phyloP scores from a whole-genome alignment of 2,329 filamentous ascomycete species.

The Talaromyces sp. region DNA sequence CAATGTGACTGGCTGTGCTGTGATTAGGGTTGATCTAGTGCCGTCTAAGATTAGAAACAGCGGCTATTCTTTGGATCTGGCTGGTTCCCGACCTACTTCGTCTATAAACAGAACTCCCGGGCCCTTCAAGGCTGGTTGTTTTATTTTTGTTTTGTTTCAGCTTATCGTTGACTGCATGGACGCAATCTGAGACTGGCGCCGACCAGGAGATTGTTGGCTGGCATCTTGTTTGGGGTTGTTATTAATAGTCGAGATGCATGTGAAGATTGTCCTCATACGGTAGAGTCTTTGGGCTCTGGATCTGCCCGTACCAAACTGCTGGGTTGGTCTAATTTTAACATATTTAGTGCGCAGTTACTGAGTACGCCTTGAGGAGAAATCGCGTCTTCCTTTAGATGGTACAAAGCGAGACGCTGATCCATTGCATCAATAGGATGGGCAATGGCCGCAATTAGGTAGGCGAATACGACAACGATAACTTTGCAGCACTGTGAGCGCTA shows the following conservation, averaged over 20 bases:
- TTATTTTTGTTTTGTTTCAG: slow-evolving; percentile 4
- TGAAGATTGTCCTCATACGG: background rate
- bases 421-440: too few species aligned
- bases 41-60: slow-evolving; percentile 4
- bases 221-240: background rate
- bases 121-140: background rate
- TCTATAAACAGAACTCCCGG: slow-evolving; percentile 3
- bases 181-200: slow-evolving; percentile 4
- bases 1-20: background rate
- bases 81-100: background rate
- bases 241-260: background rate
- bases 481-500: too few species aligned
- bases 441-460: too few species aligned
- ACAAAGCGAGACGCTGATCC: too few species aligned
- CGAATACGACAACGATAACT: too few species aligned
- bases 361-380: too few species aligned
- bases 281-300: background rate
- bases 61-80: slow-evolving; percentile 7
- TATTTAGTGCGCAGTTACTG: background rate
- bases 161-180: background rate
- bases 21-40: background rate
- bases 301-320: background rate
- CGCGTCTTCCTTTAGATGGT: too few species aligned
- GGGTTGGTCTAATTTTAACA: background rate
- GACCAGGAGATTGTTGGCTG: background rate